phyloP scores from a whole-genome alignment of 2,329 filamentous ascomycete genomes.

The Penicillium sclerotigenum region DNA sequence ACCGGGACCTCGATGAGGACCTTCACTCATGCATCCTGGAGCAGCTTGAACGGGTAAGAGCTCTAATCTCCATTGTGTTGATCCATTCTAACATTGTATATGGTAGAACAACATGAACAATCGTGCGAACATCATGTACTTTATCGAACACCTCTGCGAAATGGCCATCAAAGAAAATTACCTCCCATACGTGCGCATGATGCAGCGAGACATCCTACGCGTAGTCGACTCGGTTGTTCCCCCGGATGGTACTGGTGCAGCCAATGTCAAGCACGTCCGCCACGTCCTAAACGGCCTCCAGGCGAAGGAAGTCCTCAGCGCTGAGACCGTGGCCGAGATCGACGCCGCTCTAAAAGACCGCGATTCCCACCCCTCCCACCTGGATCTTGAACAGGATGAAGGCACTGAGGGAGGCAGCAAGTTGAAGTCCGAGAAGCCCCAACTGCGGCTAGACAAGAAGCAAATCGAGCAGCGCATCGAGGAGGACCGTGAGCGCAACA shows the following conservation, averaged over 20 bases:
- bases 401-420: constrained; percentile 24
- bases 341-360: constrained; percentile 79
- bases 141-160: constrained; percentile 92
- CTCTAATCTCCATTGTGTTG: neutral
- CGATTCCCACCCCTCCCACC: constrained; percentile 62
- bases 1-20: constrained; percentile 93
- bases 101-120: constrained; percentile 88
- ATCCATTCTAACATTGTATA: neutral
- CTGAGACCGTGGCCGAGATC: constrained; percentile 72
- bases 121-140: constrained; percentile 98
- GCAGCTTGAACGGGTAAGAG: constrained; percentile 75
- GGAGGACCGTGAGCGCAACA: constrained; percentile 92
- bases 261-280: constrained; percentile 89
- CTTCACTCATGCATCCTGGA: constrained; percentile 96
- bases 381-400: constrained; percentile 43
- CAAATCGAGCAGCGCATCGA: constrained; percentile 96
- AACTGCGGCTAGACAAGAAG: constrained; percentile 67
- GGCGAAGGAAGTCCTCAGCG: constrained; percentile 68
- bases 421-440: constrained; percentile 30
- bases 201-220: constrained; percentile 85
- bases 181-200: constrained; percentile 83
- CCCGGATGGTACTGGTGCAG: constrained; percentile 78
- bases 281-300: constrained; percentile 72
- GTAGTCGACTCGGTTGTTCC: constrained; percentile 92
- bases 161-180: constrained; percentile 73